phyloP scores from a whole-genome alignment of 108 stramenopile species.

The Pseudonitzschia pungens region DNA sequence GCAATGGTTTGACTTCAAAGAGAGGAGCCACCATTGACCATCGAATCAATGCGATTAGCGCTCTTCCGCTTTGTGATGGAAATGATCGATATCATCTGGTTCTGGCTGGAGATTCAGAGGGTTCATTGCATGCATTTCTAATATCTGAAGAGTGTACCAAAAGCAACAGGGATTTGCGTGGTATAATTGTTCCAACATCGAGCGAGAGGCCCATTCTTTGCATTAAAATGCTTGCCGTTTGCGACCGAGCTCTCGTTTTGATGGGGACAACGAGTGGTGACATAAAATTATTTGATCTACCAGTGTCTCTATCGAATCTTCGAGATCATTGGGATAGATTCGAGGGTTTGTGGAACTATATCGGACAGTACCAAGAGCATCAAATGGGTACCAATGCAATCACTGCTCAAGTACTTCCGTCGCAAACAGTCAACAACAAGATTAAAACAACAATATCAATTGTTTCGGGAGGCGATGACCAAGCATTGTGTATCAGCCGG shows the following conservation, averaged over 20 bases:
- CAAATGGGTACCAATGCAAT: constrained; percentile 70
- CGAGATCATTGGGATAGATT: constrained; percentile 26
- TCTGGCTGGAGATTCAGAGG: constrained; percentile 74
- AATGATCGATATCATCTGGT: constrained; percentile 37
- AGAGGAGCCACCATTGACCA: constrained; percentile 64
- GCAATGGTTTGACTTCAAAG: constrained; percentile 33
- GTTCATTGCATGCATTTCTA: constrained; percentile 49
- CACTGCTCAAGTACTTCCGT: constrained; percentile 10
- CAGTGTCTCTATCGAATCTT: constrained; percentile 10
- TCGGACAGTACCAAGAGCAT: constrained; percentile 43
- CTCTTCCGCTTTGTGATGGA: constrained; percentile 43
- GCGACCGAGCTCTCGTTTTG: constrained; percentile 35
- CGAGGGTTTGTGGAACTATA: constrained; percentile 10
- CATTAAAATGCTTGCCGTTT: constrained; percentile 33
- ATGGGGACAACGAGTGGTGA: constrained; percentile 73
- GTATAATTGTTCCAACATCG: constrained; percentile 8
- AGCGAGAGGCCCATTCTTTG: constrained; percentile 62
- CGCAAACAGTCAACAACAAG: background rate
- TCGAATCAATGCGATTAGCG: constrained; percentile 68
- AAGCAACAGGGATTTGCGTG: background rate
- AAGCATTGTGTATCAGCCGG: constrained; percentile 39
- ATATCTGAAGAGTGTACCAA: constrained; percentile 30
- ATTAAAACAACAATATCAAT: constrained; percentile 20
- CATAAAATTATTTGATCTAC: constrained; percentile 52
- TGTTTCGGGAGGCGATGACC: constrained; percentile 74